Evolutionary conservation across 805 yeast species (phyloP).

Genomic region (Blastobotrys parvus): DNA sequence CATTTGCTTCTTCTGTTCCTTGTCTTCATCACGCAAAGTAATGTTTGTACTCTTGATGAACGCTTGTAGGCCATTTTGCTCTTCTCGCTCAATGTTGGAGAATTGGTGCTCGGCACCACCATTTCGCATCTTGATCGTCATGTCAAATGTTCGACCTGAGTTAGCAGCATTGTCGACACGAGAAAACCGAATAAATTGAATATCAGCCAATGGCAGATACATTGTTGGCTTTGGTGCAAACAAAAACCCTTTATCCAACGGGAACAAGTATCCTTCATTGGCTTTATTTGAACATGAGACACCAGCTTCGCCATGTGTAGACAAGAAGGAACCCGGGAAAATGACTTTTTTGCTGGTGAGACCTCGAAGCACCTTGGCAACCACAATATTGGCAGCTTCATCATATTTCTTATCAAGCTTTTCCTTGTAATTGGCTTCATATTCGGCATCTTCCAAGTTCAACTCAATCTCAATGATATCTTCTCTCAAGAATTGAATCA

Average conservation of each 20-base stretch:
- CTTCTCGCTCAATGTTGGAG: slow-evolving; percentile 84
- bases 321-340: slow-evolving; percentile 73
- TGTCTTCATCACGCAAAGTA: slow-evolving; percentile 79
- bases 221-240: slow-evolving; percentile 93
- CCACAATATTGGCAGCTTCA: slow-evolving; percentile 76
- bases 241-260: slow-evolving; percentile 84
- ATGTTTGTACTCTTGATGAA: slow-evolving; percentile 72
- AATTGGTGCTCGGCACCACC: slow-evolving; percentile 68
- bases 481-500: slow-evolving; percentile 79
- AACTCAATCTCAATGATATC: slow-evolving; percentile 89
- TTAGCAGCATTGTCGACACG: slow-evolving; percentile 76
- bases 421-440: slow-evolving; percentile 63
- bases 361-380: slow-evolving; percentile 83
- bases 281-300: slow-evolving; percentile 91
- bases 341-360: slow-evolving; percentile 79
- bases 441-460: slow-evolving; percentile 77
- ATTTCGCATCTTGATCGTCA: slow-evolving; percentile 65
- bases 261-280: slow-evolving; percentile 86
- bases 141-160: slow-evolving; percentile 87
- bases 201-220: slow-evolving; percentile 79
- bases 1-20: slow-evolving; percentile 73
- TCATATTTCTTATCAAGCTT: slow-evolving; percentile 68
- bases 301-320: slow-evolving; percentile 74
- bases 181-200: slow-evolving; percentile 69
- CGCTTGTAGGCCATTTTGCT: slow-evolving; percentile 69